phyloP scores from a whole-genome alignment of 2,329 filamentous ascomycete genomes.

The Pseudogymnoascus sp. region DNA sequence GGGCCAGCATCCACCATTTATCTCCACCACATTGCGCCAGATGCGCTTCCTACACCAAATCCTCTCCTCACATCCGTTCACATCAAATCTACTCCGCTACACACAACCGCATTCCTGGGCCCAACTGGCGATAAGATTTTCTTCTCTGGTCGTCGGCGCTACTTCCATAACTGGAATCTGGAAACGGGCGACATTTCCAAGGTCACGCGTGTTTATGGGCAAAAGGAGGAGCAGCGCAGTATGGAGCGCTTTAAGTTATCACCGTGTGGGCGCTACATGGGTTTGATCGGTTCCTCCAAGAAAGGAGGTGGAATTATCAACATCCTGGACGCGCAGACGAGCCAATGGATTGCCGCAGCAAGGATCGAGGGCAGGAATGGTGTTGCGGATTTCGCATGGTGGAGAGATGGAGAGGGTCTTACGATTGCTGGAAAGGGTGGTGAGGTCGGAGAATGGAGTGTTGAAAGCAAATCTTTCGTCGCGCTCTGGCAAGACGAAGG shows the following conservation, averaged over 20 bases:
- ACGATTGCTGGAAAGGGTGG: constrained; percentile 79
- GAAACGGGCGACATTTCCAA: constrained; percentile 76
- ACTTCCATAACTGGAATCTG: constrained; percentile 93
- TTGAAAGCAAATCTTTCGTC: constrained; percentile 60
- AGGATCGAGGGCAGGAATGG: constrained; percentile 76
- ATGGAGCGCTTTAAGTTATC: constrained; percentile 90
- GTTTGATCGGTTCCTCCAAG: constrained; percentile 67
- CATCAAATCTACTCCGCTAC: constrained; percentile 74
- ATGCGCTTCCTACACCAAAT: constrained; percentile 69
- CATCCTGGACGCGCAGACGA: constrained; percentile 68
- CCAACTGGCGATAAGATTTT: constrained; percentile 72
- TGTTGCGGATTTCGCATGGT: constrained; percentile 89
- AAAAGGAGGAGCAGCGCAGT: constrained; percentile 72
- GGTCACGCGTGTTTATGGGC: constrained; percentile 66
- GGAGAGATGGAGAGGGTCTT: constrained; percentile 74
- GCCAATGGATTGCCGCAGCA: constrained; percentile 82
- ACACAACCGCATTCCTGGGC: constrained; percentile 72
- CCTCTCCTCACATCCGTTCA: constrained; percentile 87
- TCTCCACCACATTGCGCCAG: constrained; percentile 79
- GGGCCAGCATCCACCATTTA: constrained; percentile 79
- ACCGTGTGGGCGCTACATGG: constrained; percentile 81
- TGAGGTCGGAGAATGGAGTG: constrained; percentile 82
- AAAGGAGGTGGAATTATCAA: constrained; percentile 89
- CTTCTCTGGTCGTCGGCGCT: constrained; percentile 78
- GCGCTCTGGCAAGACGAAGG: constrained; percentile 88